Evolutionary conservation across 2,329 filamentous ascomycete genomes (phyloP), one percentile per base, ranked within the genome.

Genomic region (Ceratocystis eucalypticola): DNA sequence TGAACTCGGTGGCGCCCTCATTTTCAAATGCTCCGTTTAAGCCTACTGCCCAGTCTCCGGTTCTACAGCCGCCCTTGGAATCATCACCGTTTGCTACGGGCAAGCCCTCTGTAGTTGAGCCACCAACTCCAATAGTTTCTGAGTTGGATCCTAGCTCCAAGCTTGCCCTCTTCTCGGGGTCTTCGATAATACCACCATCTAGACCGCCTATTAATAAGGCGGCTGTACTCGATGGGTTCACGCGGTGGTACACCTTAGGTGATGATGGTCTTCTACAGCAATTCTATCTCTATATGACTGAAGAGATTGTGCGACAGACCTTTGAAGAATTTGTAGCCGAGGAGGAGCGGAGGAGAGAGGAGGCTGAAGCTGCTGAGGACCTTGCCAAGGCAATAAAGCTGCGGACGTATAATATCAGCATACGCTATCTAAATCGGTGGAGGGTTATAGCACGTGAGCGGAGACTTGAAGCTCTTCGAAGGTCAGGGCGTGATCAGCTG

Each of bases 361-460:
- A 73, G 61, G 80, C 82, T 66, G 80, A 82, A 70, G 80, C 83
- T 50, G 77, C 78, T 20, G 70, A 72, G 69, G 71, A 79, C 71
- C 57, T 80, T 72, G 76, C 76, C 1, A 74, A 80, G 65, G 81
- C 81, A 15, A 74, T 76, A 17, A 72, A 75, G n/a, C 83, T 80
- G 69, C 77, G 80, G 46, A 71, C 70, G 2, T 79, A 81, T 70
- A 83, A 76, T 65, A 74, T 85, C 37, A 74, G 75, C 12, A 74
- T 84, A 67, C 83, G 79, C 61, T 85, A 77, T 71, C 84, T 84
- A 68, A 84, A 84, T 70, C 75, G 76, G 20, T 85, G 83, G 83
- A 80, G 78, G 62, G 72, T 79, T 15, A 77, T 74, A 48, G 80
- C 79, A 7, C 77, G 81, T 12, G 76, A 78, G 59, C 77, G 76